phyloP scores from a whole-genome alignment of 2,329 filamentous ascomycete genomes.

The Colletotrichum truncatum region DNA sequence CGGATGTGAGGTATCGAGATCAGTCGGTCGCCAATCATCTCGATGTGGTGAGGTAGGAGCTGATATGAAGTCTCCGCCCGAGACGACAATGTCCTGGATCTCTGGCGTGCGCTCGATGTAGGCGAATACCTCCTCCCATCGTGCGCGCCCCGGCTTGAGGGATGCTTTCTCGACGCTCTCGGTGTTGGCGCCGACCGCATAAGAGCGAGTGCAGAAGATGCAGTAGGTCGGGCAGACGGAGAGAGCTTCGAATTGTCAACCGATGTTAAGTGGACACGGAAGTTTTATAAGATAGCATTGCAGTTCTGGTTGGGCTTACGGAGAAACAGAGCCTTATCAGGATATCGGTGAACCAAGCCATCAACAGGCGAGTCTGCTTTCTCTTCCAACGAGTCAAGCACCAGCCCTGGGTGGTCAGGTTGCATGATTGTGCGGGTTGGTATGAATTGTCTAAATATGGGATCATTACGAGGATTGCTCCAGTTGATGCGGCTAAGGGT shows the following conservation, averaged over 20 bases:
- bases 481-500: conserved; percentile 68
- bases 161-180: conserved; percentile 56
- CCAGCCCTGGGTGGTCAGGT: conserved; percentile 62
- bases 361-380: conserved; percentile 62
- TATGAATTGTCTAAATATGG: conserved; percentile 68
- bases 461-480: conserved; percentile 65
- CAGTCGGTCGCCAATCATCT: conserved; percentile 62
- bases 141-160: conserved; percentile 47
- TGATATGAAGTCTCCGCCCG: conserved; percentile 71
- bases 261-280: background rate
- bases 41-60: conserved; percentile 60
- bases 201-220: conserved; percentile 69
- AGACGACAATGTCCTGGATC: conserved; percentile 69
- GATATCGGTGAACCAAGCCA: conserved; percentile 71
- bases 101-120: conserved; percentile 61
- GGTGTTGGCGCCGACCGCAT: conserved; percentile 65
- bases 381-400: conserved; percentile 68
- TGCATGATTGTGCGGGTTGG: conserved; percentile 62
- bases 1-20: conserved; percentile 66
- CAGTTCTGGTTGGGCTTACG: conserved; percentile 53
- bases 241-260: conserved; percentile 49
- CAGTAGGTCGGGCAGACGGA: conserved; percentile 72
- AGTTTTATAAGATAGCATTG: too few relatives aligned
- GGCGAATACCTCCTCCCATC: conserved; percentile 66
- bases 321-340: conserved; percentile 69